Evolutionary conservation across 2,329 filamentous ascomycete genomes (phyloP).

Genomic region (Rutstroemia sydowiana): DNA sequence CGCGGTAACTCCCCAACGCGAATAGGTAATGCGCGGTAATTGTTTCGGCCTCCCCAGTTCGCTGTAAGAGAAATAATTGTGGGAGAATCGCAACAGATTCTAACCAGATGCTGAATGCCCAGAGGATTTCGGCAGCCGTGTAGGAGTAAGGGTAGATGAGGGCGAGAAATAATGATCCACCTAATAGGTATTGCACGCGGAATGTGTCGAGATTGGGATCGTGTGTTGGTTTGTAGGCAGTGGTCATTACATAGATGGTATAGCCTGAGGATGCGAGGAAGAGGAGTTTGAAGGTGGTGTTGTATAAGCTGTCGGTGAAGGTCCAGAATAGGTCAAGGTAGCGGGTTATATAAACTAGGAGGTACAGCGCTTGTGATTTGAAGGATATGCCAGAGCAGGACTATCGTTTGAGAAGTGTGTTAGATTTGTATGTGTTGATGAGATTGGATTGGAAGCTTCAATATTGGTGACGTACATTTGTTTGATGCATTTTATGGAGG

Average conservation of each 20-base stretch:
- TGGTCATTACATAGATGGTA: conserved; percentile 96
- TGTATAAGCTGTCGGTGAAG: conserved; percentile 67
- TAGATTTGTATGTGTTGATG: conserved; percentile 8
- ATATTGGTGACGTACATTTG: conserved; percentile 57
- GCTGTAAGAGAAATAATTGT: conserved; percentile 95
- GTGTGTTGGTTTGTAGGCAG: conserved; percentile 94
- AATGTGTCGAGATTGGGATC: conserved; percentile 97
- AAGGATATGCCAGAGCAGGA: conserved; percentile 89
- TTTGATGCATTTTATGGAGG: conserved; percentile 90
- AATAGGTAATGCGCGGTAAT: conserved; percentile 98
- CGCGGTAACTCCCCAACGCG: conserved; percentile 82
- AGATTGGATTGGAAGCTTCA: neutral
- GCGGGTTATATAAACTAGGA: conserved; percentile 86
- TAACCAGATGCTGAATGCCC: conserved; percentile 98
- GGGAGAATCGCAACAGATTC: conserved; percentile 95
- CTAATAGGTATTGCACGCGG: conserved; percentile 89
- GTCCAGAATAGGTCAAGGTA: conserved; percentile 91
- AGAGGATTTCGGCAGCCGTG: conserved; percentile 76
- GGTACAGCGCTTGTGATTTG: conserved; percentile 94
- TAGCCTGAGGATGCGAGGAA: conserved; percentile 89
- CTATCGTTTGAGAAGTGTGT: conserved; percentile 3
- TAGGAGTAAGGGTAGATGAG: conserved; percentile 83
- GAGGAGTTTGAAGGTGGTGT: conserved; percentile 89
- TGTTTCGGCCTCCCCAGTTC: conserved; percentile 97
- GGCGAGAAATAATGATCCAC: conserved; percentile 69